Evolutionary conservation across 1,139 yeast species (phyloP).

Genomic region (Saccharomyces pastorianus): DNA sequence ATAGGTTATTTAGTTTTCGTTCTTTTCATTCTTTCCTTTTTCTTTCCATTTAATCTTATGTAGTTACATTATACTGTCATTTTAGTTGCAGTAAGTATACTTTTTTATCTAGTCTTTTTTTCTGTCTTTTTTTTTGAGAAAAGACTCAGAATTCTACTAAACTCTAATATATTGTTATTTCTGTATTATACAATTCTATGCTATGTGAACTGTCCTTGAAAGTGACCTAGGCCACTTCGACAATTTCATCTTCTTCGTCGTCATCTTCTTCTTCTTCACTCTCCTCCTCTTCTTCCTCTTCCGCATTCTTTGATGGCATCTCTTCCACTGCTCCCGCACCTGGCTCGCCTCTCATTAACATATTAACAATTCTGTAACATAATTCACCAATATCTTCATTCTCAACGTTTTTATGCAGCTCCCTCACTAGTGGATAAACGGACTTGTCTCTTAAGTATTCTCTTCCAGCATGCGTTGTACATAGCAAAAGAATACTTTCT

Average conservation of each 20-base stretch:
- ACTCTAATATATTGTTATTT: neutral
- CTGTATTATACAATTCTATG: conserved; percentile 3
- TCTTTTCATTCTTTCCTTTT: neutral
- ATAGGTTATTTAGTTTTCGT: neutral
- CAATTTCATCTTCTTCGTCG: conserved; percentile 25
- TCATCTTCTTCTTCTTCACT: conserved; percentile 20
- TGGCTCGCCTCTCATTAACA: conserved; percentile 87
- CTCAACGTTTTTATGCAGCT: conserved; percentile 62
- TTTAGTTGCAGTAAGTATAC: neutral
- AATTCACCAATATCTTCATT: conserved; percentile 60
- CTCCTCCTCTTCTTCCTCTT: conserved; percentile 32
- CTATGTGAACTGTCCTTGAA: neutral
- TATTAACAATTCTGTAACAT: conserved; percentile 70
- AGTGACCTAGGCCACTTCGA: conserved; percentile 28
- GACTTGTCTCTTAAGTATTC: conserved; percentile 68
- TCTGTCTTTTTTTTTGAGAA: neutral
- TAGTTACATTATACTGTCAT: neutral
- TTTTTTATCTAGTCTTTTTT: neutral
- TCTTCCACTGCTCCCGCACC: conserved; percentile 46
- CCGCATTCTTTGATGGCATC: conserved; percentile 37
- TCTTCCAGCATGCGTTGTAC: conserved; percentile 66
- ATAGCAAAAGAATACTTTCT: conserved; percentile 67
- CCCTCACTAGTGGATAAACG: conserved; percentile 78
- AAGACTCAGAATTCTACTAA: neutral
- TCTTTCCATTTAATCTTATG: neutral